These are phyloP conservation scores for Cinchona pubescens DNA, from an alignment of 257 asterid genomes.

Conservation along the genomic window DNA sequence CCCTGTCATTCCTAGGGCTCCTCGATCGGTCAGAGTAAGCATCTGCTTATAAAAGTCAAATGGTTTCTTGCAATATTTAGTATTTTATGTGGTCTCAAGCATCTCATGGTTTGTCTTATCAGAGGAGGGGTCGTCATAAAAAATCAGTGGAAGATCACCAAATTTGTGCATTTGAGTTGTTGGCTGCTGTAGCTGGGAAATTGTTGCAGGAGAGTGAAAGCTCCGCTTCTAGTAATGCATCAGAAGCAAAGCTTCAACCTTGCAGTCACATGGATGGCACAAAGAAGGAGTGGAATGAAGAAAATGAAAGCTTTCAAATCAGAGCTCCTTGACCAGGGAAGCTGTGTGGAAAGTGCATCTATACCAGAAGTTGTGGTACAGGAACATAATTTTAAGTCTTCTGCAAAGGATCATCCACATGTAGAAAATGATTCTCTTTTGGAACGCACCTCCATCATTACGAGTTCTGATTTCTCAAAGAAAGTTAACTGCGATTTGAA, in stretches of 20 bases:
- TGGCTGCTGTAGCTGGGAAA: slow-evolving; percentile 95
- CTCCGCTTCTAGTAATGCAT: slow-evolving; percentile 77
- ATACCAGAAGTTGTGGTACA: slow-evolving; percentile 39
- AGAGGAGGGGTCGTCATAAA: slow-evolving; percentile 57
- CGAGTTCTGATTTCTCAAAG: slow-evolving; percentile 36
- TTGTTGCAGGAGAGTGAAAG: slow-evolving; percentile 83
- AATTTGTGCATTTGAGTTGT: slow-evolving; percentile 86
- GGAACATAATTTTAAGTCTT: slow-evolving; percentile 39
- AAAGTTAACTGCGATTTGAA: slow-evolving; percentile 47
- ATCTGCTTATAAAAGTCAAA: slow-evolving; percentile 5
- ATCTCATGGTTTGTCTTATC: slow-evolving; percentile 19
- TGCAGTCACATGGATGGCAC: slow-evolving; percentile 27
- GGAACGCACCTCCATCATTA: slow-evolving; percentile 41
- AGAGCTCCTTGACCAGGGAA: slow-evolving; percentile 68
- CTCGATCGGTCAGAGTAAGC: slow-evolving; percentile 84
- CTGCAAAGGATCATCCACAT: slow-evolving; percentile 29
- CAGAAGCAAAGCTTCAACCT: slow-evolving; percentile 36
- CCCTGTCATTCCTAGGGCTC: slow-evolving; percentile 84
- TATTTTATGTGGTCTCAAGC: background rate
- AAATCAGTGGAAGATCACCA: slow-evolving; percentile 43
- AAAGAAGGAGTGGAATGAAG: slow-evolving; percentile 31
- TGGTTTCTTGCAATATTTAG: background rate
- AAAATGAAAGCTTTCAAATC: slow-evolving; percentile 43
- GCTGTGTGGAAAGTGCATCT: slow-evolving; percentile 71
- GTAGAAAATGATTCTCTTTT: slow-evolving; percentile 42